Percentiles rank a stretch among this genome's conserved stretches.
phyloP scores from a whole-genome alignment of 345 rosid species.

The Hypericum androsaemum region DNA sequence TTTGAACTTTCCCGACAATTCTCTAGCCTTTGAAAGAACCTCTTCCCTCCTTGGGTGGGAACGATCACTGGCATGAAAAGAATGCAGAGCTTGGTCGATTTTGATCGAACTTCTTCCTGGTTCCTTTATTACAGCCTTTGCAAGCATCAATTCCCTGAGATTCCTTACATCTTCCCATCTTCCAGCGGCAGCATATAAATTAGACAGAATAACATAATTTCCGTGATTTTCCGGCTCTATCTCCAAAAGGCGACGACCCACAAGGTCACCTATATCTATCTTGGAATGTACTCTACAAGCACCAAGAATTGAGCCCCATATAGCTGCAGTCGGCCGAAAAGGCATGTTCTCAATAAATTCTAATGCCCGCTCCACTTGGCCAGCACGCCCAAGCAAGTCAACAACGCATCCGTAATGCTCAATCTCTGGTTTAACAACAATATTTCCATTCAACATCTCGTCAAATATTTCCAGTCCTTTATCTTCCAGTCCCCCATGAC shows the following conservation, averaged over 20 bases:
- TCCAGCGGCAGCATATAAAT: conserved; percentile 70
- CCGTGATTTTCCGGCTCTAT: conserved; percentile 83
- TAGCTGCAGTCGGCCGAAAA: conserved; percentile 61
- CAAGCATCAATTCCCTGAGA: conserved; percentile 53
- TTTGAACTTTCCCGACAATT: conserved; percentile 44
- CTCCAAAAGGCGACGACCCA: conserved; percentile 46
- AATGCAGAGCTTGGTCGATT: conserved; percentile 55
- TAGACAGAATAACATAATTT: conserved; percentile 73
- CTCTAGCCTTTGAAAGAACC: conserved; percentile 41
- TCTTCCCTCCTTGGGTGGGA: conserved; percentile 75
- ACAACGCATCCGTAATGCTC: conserved; percentile 81
- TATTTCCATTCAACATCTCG: conserved; percentile 36
- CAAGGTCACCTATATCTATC: conserved; percentile 53
- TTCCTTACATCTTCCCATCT: conserved; percentile 76
- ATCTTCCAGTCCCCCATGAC: conserved; percentile 82
- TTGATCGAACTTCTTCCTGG: conserved; percentile 90
- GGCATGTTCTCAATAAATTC: conserved; percentile 56
- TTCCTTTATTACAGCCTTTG: conserved; percentile 65
- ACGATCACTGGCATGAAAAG: conserved; percentile 68
- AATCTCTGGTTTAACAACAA: conserved; percentile 43
- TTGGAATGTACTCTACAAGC: conserved; percentile 75
- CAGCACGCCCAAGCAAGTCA: conserved; percentile 89
- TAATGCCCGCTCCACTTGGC: conserved; percentile 58
- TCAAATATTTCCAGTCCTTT: conserved; percentile 54
- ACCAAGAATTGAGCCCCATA: conserved; percentile 78